These are phyloP conservation scores for Penicillium desertorum DNA, from an alignment of 495 filamentous ascomycete genomes.

Conservation along the genomic window DNA sequence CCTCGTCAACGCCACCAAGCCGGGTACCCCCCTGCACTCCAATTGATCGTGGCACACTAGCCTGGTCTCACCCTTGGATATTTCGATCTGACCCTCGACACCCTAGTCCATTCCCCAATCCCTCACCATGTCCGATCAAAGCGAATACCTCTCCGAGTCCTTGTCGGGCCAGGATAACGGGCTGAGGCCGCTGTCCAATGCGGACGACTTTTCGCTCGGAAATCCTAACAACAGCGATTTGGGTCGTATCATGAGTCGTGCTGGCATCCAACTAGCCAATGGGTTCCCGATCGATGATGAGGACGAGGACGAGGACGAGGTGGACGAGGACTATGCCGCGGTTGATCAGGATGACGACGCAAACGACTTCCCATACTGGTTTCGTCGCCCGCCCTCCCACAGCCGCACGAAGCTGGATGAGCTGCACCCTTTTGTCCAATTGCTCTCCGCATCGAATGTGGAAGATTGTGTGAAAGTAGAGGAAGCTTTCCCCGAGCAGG, in stretches of 20 bases:
- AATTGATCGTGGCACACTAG: conserved; percentile 13
- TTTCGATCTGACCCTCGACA: no score
- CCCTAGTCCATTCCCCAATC: not conserved
- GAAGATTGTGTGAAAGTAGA: conserved; percentile 78
- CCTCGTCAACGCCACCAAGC: conserved; percentile 26
- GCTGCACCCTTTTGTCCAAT: conserved; percentile 67
- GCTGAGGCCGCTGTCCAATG: conserved; percentile 38
- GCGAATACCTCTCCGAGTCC: conserved; percentile 31
- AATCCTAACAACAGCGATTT: conserved; percentile 35
- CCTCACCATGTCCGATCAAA: conserved; percentile 31
- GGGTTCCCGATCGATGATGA: conserved; percentile 43
- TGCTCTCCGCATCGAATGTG: conserved; percentile 69
- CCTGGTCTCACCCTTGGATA: no score
- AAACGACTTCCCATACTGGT: conserved; percentile 46
- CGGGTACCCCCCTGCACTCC: conserved; percentile 17
- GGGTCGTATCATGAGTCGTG: conserved; percentile 36
- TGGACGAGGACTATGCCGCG: conserved; percentile 45
- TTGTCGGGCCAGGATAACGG: conserved; percentile 29
- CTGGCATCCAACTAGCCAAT: conserved; percentile 34
- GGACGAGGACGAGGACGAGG: conserved; percentile 43
- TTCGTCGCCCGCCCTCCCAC: conserved; percentile 42
- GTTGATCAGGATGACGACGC: conserved; percentile 47
- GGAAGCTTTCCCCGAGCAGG: conserved; percentile 67
- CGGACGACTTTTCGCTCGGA: conserved; percentile 32
- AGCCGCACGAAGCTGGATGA: conserved; percentile 48